These are phyloP conservation scores for Coniferiporia weirii DNA, from an alignment of 1,284 basidiomycete species.

Conservation along the genomic window DNA sequence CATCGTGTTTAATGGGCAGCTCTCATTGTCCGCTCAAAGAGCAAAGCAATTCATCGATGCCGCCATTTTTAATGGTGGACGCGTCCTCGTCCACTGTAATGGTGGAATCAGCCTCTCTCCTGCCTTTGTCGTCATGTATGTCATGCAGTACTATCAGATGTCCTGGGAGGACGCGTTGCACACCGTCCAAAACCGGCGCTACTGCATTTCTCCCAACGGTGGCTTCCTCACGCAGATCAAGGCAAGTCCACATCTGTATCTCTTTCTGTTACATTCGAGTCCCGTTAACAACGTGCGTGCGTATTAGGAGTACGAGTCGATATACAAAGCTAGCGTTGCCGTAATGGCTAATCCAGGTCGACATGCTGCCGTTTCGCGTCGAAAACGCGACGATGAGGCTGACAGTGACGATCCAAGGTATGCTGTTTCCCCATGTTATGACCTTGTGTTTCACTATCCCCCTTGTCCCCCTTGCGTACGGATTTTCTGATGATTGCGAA, in stretches of 20 bases:
- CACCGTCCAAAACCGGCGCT: conserved; percentile 83
- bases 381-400: conserved; percentile 61
- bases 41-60: conserved; percentile 77
- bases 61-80: conserved; percentile 62
- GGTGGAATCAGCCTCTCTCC: conserved; percentile 87
- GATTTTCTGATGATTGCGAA: conserved; percentile 11
- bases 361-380: conserved; percentile 38
- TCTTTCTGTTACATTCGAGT: conserved; percentile 2
- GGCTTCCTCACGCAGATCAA: conserved; percentile 86
- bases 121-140: conserved; percentile 87
- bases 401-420: conserved; percentile 55
- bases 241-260: conserved; percentile 35
- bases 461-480: conserved; percentile 2
- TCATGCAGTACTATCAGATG: conserved; percentile 78
- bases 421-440: conserved; percentile 12
- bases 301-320: conserved; percentile 80
- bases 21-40: conserved; percentile 33
- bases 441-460: not conserved
- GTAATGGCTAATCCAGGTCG: conserved; percentile 49
- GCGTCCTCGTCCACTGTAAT: conserved; percentile 87
- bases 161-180: conserved; percentile 82
- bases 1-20: conserved; percentile 1
- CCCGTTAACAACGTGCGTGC: not conserved
- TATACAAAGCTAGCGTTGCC: conserved; percentile 72
- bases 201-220: conserved; percentile 85